These are phyloP conservation scores for Aspergillus sojae DNA, from an alignment of 2,329 filamentous ascomycete genomes.

Conservation along the genomic window DNA sequence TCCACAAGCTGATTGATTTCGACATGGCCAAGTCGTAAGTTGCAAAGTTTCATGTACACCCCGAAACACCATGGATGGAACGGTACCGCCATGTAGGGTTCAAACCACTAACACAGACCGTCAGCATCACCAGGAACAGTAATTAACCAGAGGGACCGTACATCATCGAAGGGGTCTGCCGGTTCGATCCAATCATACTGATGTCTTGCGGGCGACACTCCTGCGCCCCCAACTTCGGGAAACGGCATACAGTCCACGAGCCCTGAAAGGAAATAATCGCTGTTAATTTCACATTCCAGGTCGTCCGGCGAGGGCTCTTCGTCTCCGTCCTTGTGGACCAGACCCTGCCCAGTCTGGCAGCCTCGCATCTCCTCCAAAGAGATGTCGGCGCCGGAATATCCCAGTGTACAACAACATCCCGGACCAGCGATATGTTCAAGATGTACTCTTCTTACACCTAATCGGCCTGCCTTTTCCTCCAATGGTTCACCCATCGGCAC, in stretches of 20 bases:
- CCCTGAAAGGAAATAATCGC: slow-evolving; percentile 4
- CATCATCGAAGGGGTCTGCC: neutral
- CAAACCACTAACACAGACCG: too few species aligned
- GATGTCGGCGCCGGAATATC: neutral
- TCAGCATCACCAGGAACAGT: too few species aligned
- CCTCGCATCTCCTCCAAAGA: slow-evolving; percentile 6
- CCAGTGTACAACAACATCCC: neutral
- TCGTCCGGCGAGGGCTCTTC: slow-evolving; percentile 1
- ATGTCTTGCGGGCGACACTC: too few species aligned
- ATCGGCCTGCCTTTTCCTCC: neutral
- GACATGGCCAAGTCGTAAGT: neutral
- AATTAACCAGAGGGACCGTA: neutral
- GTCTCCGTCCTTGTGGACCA: neutral
- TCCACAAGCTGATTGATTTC: neutral
- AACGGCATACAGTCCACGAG: neutral
- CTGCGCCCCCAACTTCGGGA: too few species aligned
- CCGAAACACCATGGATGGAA: slow-evolving; percentile 10
- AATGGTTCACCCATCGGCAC: neutral
- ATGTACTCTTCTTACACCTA: neutral
- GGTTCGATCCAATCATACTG: too few species aligned
- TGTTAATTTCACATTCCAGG: neutral
- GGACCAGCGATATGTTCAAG: slow-evolving; percentile 4
- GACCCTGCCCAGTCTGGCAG: slow-evolving; percentile 4
- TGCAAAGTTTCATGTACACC: neutral
- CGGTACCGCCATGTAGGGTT: neutral